phyloP scores from a whole-genome alignment of 495 filamentous ascomycete genomes.

The Aspergillus taichungensis region DNA sequence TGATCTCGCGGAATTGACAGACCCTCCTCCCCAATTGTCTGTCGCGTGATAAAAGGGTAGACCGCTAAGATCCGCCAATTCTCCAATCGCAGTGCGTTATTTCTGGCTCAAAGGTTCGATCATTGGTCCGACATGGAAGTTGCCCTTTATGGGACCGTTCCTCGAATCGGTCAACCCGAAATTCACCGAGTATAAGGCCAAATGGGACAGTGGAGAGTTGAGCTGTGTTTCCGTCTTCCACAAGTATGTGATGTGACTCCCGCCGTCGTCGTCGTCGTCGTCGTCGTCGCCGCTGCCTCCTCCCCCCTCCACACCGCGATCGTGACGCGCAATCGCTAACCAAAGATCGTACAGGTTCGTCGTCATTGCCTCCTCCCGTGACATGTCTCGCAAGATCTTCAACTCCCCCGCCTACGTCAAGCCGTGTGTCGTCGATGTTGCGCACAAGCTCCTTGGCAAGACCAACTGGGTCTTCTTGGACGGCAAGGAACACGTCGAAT shows the following conservation, averaged over 20 bases:
- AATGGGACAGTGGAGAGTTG: conserved; percentile 84
- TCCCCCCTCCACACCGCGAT: too few relatives aligned
- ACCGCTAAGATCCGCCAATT: too few relatives aligned
- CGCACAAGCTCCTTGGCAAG: conserved; percentile 85
- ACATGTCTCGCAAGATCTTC: conserved; percentile 95
- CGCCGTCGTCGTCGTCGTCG: too few relatives aligned
- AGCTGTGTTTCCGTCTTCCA: conserved; percentile 99
- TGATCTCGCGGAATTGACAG: too few relatives aligned
- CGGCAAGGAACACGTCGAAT: conserved; percentile 90
- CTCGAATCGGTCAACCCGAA: conserved; percentile 85
- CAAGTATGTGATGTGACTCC: too few relatives aligned
- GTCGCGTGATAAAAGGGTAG: too few relatives aligned
- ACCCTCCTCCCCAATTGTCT: too few relatives aligned
- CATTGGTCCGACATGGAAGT: conserved; percentile 71
- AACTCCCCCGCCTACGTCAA: conserved; percentile 90
- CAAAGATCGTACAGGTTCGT: conserved; percentile 60
- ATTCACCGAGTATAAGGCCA: conserved; percentile 79
- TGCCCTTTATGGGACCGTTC: conserved; percentile 95
- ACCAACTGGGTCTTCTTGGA: conserved; percentile 98
- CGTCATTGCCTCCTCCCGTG: conserved; percentile 90
- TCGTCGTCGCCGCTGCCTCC: too few relatives aligned
- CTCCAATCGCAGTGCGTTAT: conserved; percentile 57
- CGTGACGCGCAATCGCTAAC: conserved; percentile 5
- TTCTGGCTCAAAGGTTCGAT: conserved; percentile 80
- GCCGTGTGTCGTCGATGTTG: conserved; percentile 93